A percentile compares a stretch with the other conserved stretches of the same genome.
Conservation (phyloP, 768 basidiomycete species). For the Mycena galericulata region DNA sequence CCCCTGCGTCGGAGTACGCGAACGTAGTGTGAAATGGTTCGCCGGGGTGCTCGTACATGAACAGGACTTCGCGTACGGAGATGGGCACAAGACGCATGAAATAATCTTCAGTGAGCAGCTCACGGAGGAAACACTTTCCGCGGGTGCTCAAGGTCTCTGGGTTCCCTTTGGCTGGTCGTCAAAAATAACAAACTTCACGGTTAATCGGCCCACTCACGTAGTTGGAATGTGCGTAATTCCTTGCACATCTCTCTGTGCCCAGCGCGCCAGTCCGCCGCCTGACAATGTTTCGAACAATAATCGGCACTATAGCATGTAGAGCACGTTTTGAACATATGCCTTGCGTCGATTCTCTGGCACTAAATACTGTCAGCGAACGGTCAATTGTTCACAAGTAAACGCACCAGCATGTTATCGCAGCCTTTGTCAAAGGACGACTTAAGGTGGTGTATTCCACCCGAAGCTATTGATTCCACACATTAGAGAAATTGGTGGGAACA, state of each 20-base stretch:
- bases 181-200: background rate
- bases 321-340: background rate
- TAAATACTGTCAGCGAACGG: no score
- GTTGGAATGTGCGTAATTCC: background rate
- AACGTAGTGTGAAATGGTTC: background rate
- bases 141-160: background rate
- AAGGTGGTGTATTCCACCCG: no score
- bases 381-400: no score
- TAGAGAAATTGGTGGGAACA: no score
- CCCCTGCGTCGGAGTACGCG: no score
- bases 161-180: no score
- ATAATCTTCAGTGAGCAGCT: background rate
- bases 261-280: background rate
- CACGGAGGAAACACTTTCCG: background rate
- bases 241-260: background rate
- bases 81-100: background rate
- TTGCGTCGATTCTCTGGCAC: background rate
- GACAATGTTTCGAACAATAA: constrained; percentile 1
- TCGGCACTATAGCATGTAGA: background rate
- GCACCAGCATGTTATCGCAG: no score
- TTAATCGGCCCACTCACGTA: no score
- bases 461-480: no score
- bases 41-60: constrained; percentile 2
- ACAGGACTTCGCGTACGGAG: background rate
- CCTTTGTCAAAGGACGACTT: no score